A percentile compares a stretch with the other conserved stretches of the same genome.
Conservation (phyloP, 192 early-diverging fungal species). For the Powellomyces hirtus region DNA sequence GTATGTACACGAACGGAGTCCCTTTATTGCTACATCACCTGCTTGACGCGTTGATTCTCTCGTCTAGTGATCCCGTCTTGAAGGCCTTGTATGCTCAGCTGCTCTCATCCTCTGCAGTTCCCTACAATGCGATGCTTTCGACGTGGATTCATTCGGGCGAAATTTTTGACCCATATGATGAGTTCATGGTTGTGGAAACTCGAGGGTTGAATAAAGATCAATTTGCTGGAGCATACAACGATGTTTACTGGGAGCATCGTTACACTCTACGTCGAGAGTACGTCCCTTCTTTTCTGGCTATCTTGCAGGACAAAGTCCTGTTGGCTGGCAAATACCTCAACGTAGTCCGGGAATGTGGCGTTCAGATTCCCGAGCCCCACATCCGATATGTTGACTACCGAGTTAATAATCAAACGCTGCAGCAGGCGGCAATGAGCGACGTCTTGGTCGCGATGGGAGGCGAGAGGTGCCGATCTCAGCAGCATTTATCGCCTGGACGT, state of each 20-base stretch:
- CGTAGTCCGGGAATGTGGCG: slow-evolving; percentile 84
- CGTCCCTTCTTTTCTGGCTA: slow-evolving; percentile 77
- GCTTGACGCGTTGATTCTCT: too few species aligned
- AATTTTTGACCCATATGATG: slow-evolving; percentile 81
- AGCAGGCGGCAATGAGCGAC: slow-evolving; percentile 2
- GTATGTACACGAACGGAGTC: too few species aligned
- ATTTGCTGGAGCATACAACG: slow-evolving; percentile 71
- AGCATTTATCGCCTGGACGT: neutral
- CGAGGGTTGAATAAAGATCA: slow-evolving; percentile 37
- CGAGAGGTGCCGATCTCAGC: slow-evolving; percentile 13
- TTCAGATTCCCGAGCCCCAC: slow-evolving; percentile 20
- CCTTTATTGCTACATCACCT: too few species aligned
- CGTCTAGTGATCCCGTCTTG: slow-evolving; percentile 32
- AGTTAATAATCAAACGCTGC: neutral
- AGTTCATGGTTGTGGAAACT: slow-evolving; percentile 89
- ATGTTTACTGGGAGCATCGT: slow-evolving; percentile 80
- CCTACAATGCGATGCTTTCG: slow-evolving; percentile 79
- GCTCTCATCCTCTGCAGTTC: slow-evolving; percentile 72
- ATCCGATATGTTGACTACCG: neutral
- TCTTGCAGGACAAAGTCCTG: slow-evolving; percentile 76
- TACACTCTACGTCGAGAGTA: slow-evolving; percentile 64
- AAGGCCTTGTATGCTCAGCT: slow-evolving; percentile 79
- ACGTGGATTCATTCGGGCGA: slow-evolving; percentile 89
- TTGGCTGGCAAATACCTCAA: slow-evolving; percentile 94
- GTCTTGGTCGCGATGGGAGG: slow-evolving; percentile 19